A percentile compares a stretch with the other conserved stretches of the same genome.
These are phyloP conservation scores for Xylogone sp. DNA, from an alignment of 2,329 filamentous ascomycete species.

Conservation along the genomic window DNA sequence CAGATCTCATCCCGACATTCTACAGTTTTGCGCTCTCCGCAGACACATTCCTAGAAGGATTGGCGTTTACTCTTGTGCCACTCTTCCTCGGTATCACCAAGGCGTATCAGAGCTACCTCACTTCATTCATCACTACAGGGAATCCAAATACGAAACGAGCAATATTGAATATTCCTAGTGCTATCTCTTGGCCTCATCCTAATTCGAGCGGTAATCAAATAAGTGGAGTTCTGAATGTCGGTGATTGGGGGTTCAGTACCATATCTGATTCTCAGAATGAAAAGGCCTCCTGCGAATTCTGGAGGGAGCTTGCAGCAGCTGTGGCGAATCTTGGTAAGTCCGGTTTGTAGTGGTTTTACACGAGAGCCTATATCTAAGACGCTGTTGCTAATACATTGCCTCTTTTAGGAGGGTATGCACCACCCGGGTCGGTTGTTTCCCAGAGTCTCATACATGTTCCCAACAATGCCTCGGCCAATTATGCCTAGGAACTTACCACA, in stretches of 20 bases:
- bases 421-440: conserved; percentile 18
- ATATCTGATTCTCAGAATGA: conserved; percentile 27
- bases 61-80: conserved; percentile 19
- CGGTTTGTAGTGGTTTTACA: too few species aligned
- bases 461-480: conserved; percentile 13
- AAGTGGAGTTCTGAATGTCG: conserved; percentile 30
- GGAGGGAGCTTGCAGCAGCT: conserved; percentile 25
- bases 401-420: conserved; percentile 22
- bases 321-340: conserved; percentile 24
- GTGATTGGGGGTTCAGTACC: conserved; percentile 27
- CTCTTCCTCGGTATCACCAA: conserved; percentile 31
- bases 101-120: conserved; percentile 37
- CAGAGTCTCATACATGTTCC: conserved; percentile 11
- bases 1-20: conserved; percentile 46
- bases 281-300: conserved; percentile 30
- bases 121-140: conserved; percentile 35
- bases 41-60: conserved; percentile 20
- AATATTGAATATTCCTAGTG: conserved; percentile 29
- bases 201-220: conserved; percentile 22
- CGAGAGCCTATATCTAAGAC: neutral
- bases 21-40: conserved; percentile 34
- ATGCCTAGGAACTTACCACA: conserved; percentile 4
- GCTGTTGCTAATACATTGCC: neutral
- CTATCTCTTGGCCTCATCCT: conserved; percentile 31
- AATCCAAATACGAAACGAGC: conserved; percentile 35